Evolutionary conservation across 176 grass and related monocot genomes (phyloP).

Genomic region (Calamus simplicifolius): DNA sequence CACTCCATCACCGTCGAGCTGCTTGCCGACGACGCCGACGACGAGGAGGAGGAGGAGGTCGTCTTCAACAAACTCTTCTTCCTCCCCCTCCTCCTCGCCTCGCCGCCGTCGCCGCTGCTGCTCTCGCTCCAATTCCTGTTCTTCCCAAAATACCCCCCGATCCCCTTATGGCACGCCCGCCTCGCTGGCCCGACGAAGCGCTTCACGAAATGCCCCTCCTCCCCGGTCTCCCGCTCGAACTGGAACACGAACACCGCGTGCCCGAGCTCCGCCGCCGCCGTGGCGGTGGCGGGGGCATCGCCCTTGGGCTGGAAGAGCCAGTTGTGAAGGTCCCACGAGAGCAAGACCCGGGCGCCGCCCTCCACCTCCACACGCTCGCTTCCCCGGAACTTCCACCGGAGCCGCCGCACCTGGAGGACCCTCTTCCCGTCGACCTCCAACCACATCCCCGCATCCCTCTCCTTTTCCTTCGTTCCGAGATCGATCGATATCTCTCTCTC

Average conservation of each 20-base stretch:
- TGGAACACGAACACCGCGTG: slow-evolving; percentile 11
- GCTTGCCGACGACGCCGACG: slow-evolving; percentile 51
- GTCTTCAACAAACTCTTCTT: slow-evolving; percentile 38
- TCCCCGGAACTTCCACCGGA: slow-evolving; percentile 22
- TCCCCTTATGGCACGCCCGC: not conserved
- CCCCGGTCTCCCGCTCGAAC: not conserved
- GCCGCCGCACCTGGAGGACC: slow-evolving; percentile 16
- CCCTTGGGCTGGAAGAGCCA: slow-evolving; percentile 11
- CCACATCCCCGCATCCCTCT: slow-evolving; percentile 9
- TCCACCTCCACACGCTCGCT: slow-evolving; percentile 6
- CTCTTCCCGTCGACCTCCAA: slow-evolving; percentile 4
- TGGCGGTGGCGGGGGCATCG: not conserved
- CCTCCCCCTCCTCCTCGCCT: slow-evolving; percentile 21
- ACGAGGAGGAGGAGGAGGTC: slow-evolving; percentile 61
- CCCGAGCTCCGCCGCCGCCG: not conserved
- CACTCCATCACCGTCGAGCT: slow-evolving; percentile 79
- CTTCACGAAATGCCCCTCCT: not conserved
- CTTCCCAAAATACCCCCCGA: not conserved
- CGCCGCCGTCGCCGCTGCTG: not conserved
- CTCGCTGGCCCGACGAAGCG: not conserved
- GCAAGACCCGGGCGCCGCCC: not conserved
- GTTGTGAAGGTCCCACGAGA: slow-evolving; percentile 18
- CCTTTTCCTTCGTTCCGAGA: slow-evolving; percentile 12
- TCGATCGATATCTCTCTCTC: slow-evolving; percentile 15
- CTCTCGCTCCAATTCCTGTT: slow-evolving; percentile 10